Base-by-base conservation (phyloP, 2,329 filamentous ascomycete species). In the Teratosphaeria nubilosa region DNA sequence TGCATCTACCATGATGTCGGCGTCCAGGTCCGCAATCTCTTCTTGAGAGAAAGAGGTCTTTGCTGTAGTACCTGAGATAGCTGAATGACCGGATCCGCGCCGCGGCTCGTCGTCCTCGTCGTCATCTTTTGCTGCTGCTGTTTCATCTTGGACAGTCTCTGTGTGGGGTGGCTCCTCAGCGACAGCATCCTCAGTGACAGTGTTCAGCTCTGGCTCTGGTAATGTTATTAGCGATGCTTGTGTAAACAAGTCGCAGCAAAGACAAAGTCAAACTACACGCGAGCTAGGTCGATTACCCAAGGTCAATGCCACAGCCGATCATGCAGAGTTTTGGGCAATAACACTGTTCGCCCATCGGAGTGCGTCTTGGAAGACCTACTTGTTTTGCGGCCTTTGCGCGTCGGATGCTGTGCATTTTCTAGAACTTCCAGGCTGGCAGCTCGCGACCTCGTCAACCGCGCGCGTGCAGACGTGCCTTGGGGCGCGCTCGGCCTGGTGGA, bases 41-140 rank as follows among this genome's bases (percentile, higher is more conserved):
- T 74, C 72, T 59, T 72, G 71, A 5, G 76, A 77, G 57, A 76
- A 75, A 2, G 76, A 76, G 0, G 76, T 76, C 51, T 75, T 75
- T 4, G 74, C 75, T 2, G 77, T 78, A 2, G 74, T 78, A 14
- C 75, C 76, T 3, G 77, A 78, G 64, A 77, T 74, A 48, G 69
- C 72, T 5, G 76, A 78, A 16, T 64, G 48, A 9, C 31, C 56
- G 1, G 63, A 62, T 16, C 27, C 53, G 20, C 58, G 58, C 20
- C 64, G 59, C 13, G 51, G 22, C 22, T 51, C 50, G 10, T 51
- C 50, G 50, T 51, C 50, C 50, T 24, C 50, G n/a, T 30, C 51
- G 6, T 20, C 24, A 20, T 30, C 31, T 34, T 30, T 22, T 34
- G 14, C 51, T 16, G 51, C n/a, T 34, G 31, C 51, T 34, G 25